phyloP scores from a whole-genome alignment of 2,329 filamentous ascomycete species.

The Calonectria ilicicola region DNA sequence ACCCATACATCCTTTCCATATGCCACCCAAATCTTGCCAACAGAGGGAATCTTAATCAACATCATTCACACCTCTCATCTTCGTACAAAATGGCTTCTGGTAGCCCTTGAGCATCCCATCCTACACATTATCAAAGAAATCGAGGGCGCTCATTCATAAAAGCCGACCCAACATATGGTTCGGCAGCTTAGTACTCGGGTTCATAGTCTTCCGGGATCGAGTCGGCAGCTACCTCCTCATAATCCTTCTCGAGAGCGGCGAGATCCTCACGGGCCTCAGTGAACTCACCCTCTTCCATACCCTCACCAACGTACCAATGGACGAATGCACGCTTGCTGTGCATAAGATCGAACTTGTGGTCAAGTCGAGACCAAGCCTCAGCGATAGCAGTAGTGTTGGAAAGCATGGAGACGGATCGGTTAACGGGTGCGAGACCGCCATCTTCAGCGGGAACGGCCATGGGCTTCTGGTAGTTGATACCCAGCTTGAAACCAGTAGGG shows the following conservation, averaged over 20 bases:
- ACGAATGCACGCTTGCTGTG: conserved; percentile 83
- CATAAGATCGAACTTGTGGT: conserved; percentile 84
- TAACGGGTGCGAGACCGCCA: conserved; percentile 71
- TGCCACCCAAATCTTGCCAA: conserved; percentile 36
- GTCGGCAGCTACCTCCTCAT: conserved; percentile 86
- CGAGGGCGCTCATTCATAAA: conserved; percentile 33
- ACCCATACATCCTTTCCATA: conserved; percentile 35
- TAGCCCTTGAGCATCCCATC: conserved; percentile 28
- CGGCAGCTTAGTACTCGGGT: conserved; percentile 78
- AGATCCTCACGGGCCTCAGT: conserved; percentile 88
- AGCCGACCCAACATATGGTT: conserved; percentile 8
- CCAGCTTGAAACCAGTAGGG: conserved; percentile 81
- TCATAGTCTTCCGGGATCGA: conserved; percentile 72
- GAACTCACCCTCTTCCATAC: conserved; percentile 94
- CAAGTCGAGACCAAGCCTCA: conserved; percentile 78
- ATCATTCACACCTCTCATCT: conserved; percentile 34
- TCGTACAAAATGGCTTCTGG: conserved; percentile 32
- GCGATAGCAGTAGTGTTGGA: conserved; percentile 82
- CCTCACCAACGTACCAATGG: conserved; percentile 87
- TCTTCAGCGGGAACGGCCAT: conserved; percentile 67
- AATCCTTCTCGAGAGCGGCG: conserved; percentile 87
- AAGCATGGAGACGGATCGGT: conserved; percentile 76
- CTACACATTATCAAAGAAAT: conserved; percentile 34
- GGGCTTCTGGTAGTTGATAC: conserved; percentile 80
- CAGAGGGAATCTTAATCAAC: conserved; percentile 45